Base-by-base conservation (phyloP, 345 rosid species). In the Moringa oleifera region DNA sequence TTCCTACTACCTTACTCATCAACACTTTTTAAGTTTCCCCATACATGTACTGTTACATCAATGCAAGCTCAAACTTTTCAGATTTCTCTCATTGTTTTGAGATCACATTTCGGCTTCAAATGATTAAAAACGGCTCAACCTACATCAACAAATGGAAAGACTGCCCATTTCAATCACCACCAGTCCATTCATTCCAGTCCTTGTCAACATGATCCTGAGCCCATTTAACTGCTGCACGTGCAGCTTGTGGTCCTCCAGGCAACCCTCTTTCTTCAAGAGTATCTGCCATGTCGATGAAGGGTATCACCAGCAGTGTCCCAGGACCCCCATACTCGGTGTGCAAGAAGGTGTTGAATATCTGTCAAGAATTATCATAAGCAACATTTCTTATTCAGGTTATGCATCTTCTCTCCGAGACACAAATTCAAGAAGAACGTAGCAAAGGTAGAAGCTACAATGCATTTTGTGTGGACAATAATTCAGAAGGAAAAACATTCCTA, bases 271-370 rank as follows among this genome's bases (percentile, higher is more conserved):
- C 95, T 6, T 86, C 79, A 54, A 90, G 66, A 36, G 90, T 80
- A 74, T 93, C 98, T 4, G 97, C 91, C 94, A 93, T 93, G 81
- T 90, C 97, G n/a, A 86, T 77, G 79, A 88, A 93, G 21, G 98
- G 98, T 53, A 68, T 65, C 25, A 93, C 97, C 73, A 88, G 71
- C 60, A 93, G 88, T 21, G 97, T 93, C 51, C 96, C 98, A 37
- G 98, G 96, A 70, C 98, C 97, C 55, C 97, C 96, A 59, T 90
- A 90, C 65, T 93, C 96, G 0, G 81, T 55, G 19, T 79, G 94
- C 68, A 93, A 68, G 81, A 93, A 90, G 19, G 89, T 83, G 62
- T 66, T 75, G 46, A 90, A 82, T 55, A 93, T 88, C 97, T 93
- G 83, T 57, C 50, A 20, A 60, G 31, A 77, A 75, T 25, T 10